These are phyloP conservation scores for Xylogone sp. DNA, from an alignment of 2,329 filamentous ascomycete species.

Conservation along the genomic window DNA sequence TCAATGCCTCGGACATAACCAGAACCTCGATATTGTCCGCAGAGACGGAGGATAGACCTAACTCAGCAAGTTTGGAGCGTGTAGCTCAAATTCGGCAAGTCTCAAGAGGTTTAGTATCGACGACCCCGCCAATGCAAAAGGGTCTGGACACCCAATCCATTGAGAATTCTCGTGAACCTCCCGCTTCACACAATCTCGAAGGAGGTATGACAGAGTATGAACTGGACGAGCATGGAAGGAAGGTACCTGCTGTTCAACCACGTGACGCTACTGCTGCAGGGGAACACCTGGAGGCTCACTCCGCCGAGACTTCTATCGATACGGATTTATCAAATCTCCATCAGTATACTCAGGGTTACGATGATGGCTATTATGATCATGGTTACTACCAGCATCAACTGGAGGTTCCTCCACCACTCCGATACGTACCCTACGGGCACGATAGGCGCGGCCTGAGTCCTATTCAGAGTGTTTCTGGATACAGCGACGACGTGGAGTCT, in stretches of 20 bases:
- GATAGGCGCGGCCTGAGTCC: constrained; percentile 76
- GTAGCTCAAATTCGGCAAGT: constrained; percentile 58
- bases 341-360: constrained; percentile 21
- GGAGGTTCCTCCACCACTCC: constrained; percentile 59
- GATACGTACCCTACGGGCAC: constrained; percentile 65
- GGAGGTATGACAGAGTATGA: constrained; percentile 22
- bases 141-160: constrained; percentile 64
- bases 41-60: constrained; percentile 69
- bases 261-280: constrained; percentile 14
- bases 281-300: constrained; percentile 27
- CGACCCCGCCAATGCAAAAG: constrained; percentile 58
- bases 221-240: constrained; percentile 28
- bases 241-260: constrained; percentile 19
- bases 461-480: constrained; percentile 88
- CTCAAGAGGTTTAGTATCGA: constrained; percentile 56
- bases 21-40: constrained; percentile 83
- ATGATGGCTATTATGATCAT: constrained; percentile 38
- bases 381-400: constrained; percentile 38
- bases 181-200: constrained; percentile 36
- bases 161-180: constrained; percentile 39
- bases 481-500: constrained; percentile 66
- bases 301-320: constrained; percentile 24
- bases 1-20: constrained; percentile 83
- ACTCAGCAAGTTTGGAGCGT: constrained; percentile 60
- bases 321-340: constrained; percentile 35